Conservation (phyloP, 306 rosid genomes). For the Gleditsia sinensis region DNA sequence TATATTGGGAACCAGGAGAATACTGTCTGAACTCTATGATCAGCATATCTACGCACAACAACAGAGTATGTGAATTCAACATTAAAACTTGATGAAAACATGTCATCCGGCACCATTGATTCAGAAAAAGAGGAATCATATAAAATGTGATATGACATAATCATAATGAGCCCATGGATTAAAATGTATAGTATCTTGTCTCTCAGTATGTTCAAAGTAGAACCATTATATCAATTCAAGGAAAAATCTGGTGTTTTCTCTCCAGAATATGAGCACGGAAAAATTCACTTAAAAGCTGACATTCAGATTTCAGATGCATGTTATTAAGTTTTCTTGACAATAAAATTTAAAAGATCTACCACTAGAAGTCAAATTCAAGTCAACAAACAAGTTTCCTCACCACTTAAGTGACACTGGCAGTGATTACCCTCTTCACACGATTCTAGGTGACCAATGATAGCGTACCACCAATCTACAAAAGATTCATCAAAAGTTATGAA, state of each 20-base stretch:
- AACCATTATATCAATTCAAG: not conserved
- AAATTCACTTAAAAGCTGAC: not conserved
- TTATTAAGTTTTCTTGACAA: too few relatives aligned
- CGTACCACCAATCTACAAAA: slow-evolving; percentile 68
- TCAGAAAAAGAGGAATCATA: not conserved
- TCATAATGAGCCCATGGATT: not conserved
- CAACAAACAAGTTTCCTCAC: slow-evolving; percentile 32
- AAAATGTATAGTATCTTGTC: not conserved
- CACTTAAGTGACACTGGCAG: slow-evolving; percentile 50
- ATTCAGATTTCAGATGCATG: too few relatives aligned
- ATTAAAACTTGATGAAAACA: not conserved
- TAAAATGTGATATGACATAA: not conserved
- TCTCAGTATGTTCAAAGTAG: not conserved
- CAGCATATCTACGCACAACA: slow-evolving; percentile 37
- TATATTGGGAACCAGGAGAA: slow-evolving; percentile 46
- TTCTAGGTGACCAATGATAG: slow-evolving; percentile 51
- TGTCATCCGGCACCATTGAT: too few relatives aligned
- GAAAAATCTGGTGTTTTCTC: not conserved
- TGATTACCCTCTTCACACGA: slow-evolving; percentile 38
- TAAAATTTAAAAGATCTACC: too few relatives aligned
- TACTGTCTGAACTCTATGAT: slow-evolving; percentile 63
- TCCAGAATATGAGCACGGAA: not conserved
- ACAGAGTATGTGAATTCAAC: not conserved
- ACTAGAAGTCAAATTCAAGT: too few relatives aligned
- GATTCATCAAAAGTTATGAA: not conserved